Conservation (phyloP, 2,329 filamentous ascomycete genomes). For the Epichloe gansuensis region DNA sequence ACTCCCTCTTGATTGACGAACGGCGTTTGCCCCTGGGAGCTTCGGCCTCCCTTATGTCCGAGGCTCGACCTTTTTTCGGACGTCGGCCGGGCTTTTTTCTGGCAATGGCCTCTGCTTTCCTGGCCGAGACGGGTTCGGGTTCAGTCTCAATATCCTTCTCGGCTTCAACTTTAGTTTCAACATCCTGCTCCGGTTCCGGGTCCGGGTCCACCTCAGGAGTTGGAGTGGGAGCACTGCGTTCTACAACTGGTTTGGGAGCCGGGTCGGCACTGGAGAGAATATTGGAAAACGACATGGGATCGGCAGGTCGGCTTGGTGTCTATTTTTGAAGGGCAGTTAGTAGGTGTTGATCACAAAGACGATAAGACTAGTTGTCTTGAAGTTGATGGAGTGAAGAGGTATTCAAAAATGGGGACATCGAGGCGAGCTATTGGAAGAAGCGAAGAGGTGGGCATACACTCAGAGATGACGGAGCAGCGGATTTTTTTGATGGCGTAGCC, state of each 20-base stretch:
- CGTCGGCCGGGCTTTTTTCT: conserved; percentile 23
- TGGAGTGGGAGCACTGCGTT: conserved; percentile 29
- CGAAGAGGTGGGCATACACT: conserved; percentile 22
- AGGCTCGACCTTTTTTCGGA: conserved; percentile 36
- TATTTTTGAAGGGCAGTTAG: conserved; percentile 19
- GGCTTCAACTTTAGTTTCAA: conserved; percentile 20
- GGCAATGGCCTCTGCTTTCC: conserved; percentile 13
- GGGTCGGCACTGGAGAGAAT: conserved; percentile 75
- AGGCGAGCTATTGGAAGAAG: not conserved
- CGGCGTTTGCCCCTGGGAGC: conserved; percentile 37
- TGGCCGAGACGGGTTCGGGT: conserved; percentile 15
- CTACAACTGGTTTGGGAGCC: conserved; percentile 36
- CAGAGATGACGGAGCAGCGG: conserved; percentile 19
- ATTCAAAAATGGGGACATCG: not conserved
- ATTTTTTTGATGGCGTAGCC: conserved; percentile 28
- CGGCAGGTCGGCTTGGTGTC: conserved; percentile 61
- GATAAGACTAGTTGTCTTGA: conserved; percentile 7
- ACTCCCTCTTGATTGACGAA: conserved; percentile 36
- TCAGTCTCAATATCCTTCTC: conserved; percentile 25
- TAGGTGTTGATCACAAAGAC: not conserved
- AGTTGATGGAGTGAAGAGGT: not conserved
- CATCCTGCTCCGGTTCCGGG: conserved; percentile 9
- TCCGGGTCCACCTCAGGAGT: conserved; percentile 19
- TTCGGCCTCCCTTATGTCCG: conserved; percentile 37
- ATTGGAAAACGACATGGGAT: conserved; percentile 93